Evolutionary conservation across 2,329 filamentous ascomycete species (phyloP).

Genomic region (Pseudocercospora crystallina): DNA sequence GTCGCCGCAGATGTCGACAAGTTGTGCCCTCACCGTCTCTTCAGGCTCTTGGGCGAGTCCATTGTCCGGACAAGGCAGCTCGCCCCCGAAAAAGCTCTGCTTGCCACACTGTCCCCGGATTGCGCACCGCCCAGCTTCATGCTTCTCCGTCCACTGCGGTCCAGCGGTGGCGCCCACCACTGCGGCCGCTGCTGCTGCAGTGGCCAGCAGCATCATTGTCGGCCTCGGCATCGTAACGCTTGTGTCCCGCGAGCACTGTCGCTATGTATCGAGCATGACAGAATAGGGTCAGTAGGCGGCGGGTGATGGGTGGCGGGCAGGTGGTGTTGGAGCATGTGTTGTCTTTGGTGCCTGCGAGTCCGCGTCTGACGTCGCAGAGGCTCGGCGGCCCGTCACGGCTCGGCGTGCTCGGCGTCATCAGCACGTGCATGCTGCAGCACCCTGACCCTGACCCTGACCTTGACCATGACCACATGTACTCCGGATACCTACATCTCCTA

Average conservation of each 20-base stretch:
- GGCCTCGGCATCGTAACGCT: neutral
- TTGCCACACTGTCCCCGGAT: conserved; percentile 90
- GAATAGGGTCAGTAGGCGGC: neutral
- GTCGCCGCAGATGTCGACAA: conserved; percentile 81
- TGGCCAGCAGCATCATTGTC: neutral
- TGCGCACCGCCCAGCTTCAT: conserved; percentile 85
- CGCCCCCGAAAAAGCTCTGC: conserved; percentile 82
- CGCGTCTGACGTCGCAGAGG: no score
- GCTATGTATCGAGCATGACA: neutral
- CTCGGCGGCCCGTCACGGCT: no score
- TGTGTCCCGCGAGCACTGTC: neutral
- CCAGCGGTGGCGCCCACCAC: conserved; percentile 1
- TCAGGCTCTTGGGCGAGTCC: conserved; percentile 74
- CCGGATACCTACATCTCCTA: no score
- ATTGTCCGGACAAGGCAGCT: conserved; percentile 92
- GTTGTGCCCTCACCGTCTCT: conserved; percentile 68
- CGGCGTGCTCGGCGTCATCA: no score
- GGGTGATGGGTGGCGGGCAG: no score
- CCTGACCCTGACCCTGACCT: no score
- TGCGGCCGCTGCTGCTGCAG: neutral
- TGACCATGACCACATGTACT: no score
- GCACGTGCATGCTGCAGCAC: no score
- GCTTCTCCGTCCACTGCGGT: conserved; percentile 40
- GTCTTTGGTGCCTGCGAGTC: no score
- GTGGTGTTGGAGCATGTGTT: no score